phyloP scores from a whole-genome alignment of 306 rosid species.

The Dryas drummondii region DNA sequence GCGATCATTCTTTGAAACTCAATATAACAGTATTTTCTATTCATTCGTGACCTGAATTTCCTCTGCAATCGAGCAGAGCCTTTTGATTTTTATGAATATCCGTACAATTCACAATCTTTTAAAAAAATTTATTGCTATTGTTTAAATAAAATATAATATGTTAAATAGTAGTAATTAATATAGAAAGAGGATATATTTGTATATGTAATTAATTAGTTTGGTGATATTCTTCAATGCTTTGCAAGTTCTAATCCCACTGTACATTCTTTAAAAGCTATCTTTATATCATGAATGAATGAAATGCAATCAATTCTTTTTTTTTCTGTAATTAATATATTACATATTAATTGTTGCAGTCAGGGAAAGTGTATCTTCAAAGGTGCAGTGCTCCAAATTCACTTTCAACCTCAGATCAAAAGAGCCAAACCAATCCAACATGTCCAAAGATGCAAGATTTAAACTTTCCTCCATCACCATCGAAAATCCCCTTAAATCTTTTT shows the following conservation, averaged over 20 bases:
- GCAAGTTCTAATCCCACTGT: constrained; percentile 27
- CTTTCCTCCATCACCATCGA: constrained; percentile 61
- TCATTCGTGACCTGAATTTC: neutral
- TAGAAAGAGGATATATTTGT: constrained; percentile 7
- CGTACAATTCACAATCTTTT: constrained; percentile 4
- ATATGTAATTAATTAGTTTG: constrained; percentile 2
- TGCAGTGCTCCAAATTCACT: constrained; percentile 42
- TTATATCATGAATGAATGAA: constrained; percentile 27
- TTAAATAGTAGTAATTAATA: constrained; percentile 7
- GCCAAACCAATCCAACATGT: constrained; percentile 36
- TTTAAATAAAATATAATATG: neutral
- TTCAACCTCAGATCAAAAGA: constrained; percentile 34
- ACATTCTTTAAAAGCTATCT: constrained; percentile 11
- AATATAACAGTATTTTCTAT: constrained; percentile 29
- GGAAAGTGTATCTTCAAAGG: constrained; percentile 77
- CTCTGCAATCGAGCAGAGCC: neutral
- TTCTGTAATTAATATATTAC: neutral
- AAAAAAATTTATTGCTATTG: neutral
- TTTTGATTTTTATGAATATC: constrained; percentile 2
- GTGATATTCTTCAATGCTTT: constrained; percentile 35
- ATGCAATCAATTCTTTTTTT: neutral
- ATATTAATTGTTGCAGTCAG: constrained; percentile 59
- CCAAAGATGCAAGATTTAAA: constrained; percentile 72
- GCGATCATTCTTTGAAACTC: constrained; percentile 27
- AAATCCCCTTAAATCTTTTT: constrained; percentile 56